These are phyloP conservation scores for Nyssa sinensis DNA, from an alignment of 148 eudicot genomes.

Conservation along the genomic window DNA sequence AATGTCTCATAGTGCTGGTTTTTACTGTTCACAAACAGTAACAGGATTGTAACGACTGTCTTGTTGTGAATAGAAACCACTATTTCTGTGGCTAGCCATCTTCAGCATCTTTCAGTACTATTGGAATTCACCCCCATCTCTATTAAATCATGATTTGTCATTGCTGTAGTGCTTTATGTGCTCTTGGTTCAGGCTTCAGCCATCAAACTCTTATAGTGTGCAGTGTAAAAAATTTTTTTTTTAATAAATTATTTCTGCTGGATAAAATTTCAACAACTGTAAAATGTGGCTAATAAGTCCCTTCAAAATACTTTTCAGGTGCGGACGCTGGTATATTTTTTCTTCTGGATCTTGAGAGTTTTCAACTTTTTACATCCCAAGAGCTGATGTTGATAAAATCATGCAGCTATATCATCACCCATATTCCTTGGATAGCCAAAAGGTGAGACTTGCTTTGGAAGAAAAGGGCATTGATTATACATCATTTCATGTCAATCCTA, in stretches of 20 bases:
- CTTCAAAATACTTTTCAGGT: conserved; percentile 1
- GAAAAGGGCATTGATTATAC: conserved; percentile 87
- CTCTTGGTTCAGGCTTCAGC: not conserved
- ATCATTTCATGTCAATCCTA: conserved; percentile 78
- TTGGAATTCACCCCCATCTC: not conserved
- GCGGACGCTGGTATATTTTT: not conserved
- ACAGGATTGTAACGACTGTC: not conserved
- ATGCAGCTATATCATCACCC: conserved; percentile 99
- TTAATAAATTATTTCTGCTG: not conserved
- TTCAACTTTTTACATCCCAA: conserved; percentile 1
- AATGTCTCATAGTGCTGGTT: no score
- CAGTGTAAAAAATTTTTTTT: no score
- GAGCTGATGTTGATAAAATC: conserved; percentile 34
- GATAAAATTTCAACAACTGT: not conserved
- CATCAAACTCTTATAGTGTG: not conserved
- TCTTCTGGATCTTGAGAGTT: not conserved
- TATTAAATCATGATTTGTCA: not conserved
- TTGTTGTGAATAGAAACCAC: not conserved
- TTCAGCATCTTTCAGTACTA: not conserved
- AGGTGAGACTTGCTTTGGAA: conserved; percentile 88
- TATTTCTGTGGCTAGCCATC: not conserved
- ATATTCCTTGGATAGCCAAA: conserved; percentile 88
- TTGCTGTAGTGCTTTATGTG: not conserved
- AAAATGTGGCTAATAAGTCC: not conserved
- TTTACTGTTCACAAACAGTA: not conserved